phyloP scores from a whole-genome alignment of 192 early-diverging fungal species.

The Obelidium mucronatum region DNA sequence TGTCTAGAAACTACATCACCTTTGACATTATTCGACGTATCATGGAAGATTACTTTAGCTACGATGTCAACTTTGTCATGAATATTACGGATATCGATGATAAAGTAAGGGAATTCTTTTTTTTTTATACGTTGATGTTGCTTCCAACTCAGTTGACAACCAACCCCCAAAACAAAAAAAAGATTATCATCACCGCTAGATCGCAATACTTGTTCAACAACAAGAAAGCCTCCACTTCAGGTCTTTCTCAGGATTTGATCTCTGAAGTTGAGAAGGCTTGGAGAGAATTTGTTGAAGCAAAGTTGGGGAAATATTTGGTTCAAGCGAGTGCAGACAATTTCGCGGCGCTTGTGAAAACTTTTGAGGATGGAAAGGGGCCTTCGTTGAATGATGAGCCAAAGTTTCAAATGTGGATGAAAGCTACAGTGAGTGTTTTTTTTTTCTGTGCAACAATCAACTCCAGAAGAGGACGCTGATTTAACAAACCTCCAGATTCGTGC shows the following conservation, averaged over 20 bases:
- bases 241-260: slow-evolving; percentile 59
- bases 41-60: slow-evolving; percentile 93
- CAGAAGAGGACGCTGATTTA: background rate
- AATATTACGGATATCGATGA: slow-evolving; percentile 99
- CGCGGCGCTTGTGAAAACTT: slow-evolving; percentile 34
- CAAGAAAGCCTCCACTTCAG: slow-evolving; percentile 46
- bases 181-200: slow-evolving; percentile 85
- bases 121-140: background rate
- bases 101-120: slow-evolving; percentile 70
- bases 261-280: slow-evolving; percentile 67
- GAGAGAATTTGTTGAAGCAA: slow-evolving; percentile 60
- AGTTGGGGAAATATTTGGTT: slow-evolving; percentile 26
- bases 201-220: slow-evolving; percentile 78
- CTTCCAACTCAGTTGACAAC: too few relatives aligned
- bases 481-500: background rate
- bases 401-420: slow-evolving; percentile 77
- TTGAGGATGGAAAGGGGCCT: slow-evolving; percentile 17
- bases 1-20: slow-evolving; percentile 83
- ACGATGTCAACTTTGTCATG: slow-evolving; percentile 93
- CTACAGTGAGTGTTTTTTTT: slow-evolving; percentile 57
- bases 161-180: background rate
- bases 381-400: slow-evolving; percentile 64
- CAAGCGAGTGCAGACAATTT: slow-evolving; percentile 56
- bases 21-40: slow-evolving; percentile 94
- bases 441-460: background rate